A percentile compares a stretch with the other conserved stretches of the same genome.
Conservation (phyloP, 192 early-diverging fungal species). For the Diversispora epigaea region DNA sequence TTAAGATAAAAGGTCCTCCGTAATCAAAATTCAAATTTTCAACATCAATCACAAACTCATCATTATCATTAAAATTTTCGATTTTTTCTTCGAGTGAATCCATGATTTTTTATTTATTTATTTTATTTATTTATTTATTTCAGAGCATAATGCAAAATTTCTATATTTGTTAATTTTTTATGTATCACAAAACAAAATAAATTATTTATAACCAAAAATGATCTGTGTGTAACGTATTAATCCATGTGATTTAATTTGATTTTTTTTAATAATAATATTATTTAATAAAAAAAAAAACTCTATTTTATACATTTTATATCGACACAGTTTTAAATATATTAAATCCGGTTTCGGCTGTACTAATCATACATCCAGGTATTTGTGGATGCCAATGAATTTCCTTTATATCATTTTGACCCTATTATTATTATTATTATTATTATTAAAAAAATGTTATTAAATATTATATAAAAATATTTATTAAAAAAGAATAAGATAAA, state of each 20-base stretch:
- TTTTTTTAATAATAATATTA: no score
- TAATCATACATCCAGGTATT: slow-evolving; percentile 84
- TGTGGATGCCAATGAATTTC: slow-evolving; percentile 98
- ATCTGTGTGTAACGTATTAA: no score
- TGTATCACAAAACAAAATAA: no score
- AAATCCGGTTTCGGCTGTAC: slow-evolving; percentile 85
- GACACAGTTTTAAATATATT: slow-evolving; percentile 99
- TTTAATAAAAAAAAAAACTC: not conserved
- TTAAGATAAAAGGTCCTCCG: slow-evolving; percentile 58
- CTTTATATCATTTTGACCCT: slow-evolving; percentile 93
- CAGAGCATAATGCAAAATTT: no score
- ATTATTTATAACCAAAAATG: no score
- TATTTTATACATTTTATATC: slow-evolving; percentile 44
- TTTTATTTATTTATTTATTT: no score
- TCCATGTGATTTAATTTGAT: no score
- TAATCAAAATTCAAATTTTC: slow-evolving; percentile 56
- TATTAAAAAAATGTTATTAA: not conserved
- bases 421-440: not conserved
- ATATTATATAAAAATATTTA: not conserved
- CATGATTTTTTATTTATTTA: no score
- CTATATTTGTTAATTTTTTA: no score
- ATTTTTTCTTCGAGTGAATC: not conserved
- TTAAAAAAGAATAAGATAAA: not conserved
- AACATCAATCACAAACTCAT: slow-evolving; percentile 44
- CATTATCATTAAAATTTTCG: not conserved